Evolutionary conservation across 208 protist species (phyloP).

Genomic region (Porcisia deanei): DNA sequence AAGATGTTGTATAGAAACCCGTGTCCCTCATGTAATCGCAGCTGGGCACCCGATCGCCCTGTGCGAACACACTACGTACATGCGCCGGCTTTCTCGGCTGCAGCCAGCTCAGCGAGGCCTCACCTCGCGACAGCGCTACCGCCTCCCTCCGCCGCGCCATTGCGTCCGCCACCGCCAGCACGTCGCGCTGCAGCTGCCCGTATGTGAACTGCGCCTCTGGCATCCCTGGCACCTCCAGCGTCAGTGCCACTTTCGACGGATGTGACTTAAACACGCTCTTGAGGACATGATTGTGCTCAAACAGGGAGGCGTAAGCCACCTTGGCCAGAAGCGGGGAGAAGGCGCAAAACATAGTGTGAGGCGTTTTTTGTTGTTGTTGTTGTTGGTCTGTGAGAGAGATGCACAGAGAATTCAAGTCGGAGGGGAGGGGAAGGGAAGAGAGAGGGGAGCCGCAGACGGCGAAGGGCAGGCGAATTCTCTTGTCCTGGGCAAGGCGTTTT

Average conservation of each 20-base stretch:
- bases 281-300: constrained; percentile 73
- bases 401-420: not conserved
- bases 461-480: too few species aligned
- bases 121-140: constrained; percentile 34
- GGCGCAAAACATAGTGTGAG: constrained; percentile 42
- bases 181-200: constrained; percentile 78
- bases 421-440: not conserved
- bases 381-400: not conserved
- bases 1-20: constrained; percentile 59
- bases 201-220: constrained; percentile 61
- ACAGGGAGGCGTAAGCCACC: constrained; percentile 77
- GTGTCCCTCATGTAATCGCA: constrained; percentile 72
- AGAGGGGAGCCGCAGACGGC: not conserved
- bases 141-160: constrained; percentile 60
- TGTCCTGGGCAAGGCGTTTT: too few species aligned
- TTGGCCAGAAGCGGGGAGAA: constrained; percentile 31
- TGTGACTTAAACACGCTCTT: constrained; percentile 67
- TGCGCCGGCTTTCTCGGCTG: constrained; percentile 49
- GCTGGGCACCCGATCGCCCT: constrained; percentile 57
- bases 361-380: not conserved
- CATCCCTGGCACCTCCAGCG: constrained; percentile 60
- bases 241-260: constrained; percentile 58
- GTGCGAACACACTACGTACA: constrained; percentile 72
- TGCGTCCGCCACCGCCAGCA: constrained; percentile 63
- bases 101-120: constrained; percentile 57